These are phyloP conservation scores for Nemania diffusa DNA, from an alignment of 2,329 filamentous ascomycete species.

Conservation along the genomic window DNA sequence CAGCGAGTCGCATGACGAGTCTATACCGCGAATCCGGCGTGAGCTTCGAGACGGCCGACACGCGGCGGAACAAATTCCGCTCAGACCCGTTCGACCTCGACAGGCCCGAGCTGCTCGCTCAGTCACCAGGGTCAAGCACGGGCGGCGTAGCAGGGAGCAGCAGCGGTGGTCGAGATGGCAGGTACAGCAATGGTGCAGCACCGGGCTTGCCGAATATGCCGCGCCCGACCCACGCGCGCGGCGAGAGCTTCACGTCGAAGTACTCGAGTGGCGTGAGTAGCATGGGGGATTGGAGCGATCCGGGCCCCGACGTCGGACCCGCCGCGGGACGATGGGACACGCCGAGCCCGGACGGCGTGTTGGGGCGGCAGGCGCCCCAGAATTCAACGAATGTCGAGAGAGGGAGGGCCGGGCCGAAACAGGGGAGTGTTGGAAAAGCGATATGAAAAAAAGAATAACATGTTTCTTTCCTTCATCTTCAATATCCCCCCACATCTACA, in stretches of 20 bases:
- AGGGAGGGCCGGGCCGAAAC: slow-evolving; percentile 41
- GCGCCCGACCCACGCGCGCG: slow-evolving; percentile 50
- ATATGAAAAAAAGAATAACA: slow-evolving; percentile 39
- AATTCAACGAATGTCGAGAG: slow-evolving; percentile 27
- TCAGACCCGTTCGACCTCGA: slow-evolving; percentile 75
- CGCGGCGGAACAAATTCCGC: slow-evolving; percentile 64
- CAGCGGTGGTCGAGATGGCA: slow-evolving; percentile 38
- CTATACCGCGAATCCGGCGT: slow-evolving; percentile 58
- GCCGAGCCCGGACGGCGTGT: slow-evolving; percentile 38
- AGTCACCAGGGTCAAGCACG: slow-evolving; percentile 37
- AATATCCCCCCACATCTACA: background rate
- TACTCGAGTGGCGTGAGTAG: slow-evolving; percentile 64
- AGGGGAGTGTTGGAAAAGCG: slow-evolving; percentile 51
- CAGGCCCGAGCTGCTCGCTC: slow-evolving; percentile 56
- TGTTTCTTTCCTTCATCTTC: background rate
- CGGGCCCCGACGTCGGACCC: slow-evolving; percentile 64
- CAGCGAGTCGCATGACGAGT: slow-evolving; percentile 49
- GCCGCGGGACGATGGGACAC: slow-evolving; percentile 49
- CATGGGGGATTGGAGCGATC: slow-evolving; percentile 62
- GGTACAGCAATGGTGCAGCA: slow-evolving; percentile 32
- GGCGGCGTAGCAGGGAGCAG: slow-evolving; percentile 45
- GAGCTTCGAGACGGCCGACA: slow-evolving; percentile 56
- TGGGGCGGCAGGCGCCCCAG: slow-evolving; percentile 18
- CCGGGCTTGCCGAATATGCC: slow-evolving; percentile 45
- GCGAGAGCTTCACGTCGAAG: slow-evolving; percentile 55